phyloP scores from a whole-genome alignment of 2,329 filamentous ascomycete species.

The Colletotrichum salicis region DNA sequence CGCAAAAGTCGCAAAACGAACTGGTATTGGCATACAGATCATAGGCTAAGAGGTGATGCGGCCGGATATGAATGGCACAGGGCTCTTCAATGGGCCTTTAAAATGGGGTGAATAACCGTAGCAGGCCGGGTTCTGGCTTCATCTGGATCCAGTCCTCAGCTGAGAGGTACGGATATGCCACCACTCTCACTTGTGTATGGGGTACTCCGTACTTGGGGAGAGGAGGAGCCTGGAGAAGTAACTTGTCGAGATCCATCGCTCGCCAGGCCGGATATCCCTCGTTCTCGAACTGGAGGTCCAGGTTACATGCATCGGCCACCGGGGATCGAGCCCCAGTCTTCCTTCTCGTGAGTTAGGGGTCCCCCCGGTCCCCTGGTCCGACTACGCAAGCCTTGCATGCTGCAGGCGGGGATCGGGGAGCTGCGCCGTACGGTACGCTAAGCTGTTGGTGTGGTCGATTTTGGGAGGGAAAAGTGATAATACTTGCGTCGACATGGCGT shows the following conservation, averaged over 20 bases:
- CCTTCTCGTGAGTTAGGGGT: not conserved
- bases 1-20: not conserved
- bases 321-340: not conserved
- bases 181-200: not conserved
- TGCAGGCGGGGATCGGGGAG: constrained; percentile 18
- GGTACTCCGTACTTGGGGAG: not conserved
- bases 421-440: constrained; percentile 16
- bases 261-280: not conserved
- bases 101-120: not conserved
- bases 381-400: not conserved
- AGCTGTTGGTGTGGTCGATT: not conserved
- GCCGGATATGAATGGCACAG: constrained; percentile 15
- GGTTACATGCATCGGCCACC: constrained; percentile 4
- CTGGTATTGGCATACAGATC: not conserved
- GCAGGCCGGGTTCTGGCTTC: not conserved
- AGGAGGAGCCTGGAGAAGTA: not conserved
- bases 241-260: not conserved
- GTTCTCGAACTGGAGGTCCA: constrained; percentile 14
- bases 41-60: constrained; percentile 1
- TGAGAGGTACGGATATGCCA: not conserved
- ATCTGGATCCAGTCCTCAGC: not conserved
- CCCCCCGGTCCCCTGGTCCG: not conserved
- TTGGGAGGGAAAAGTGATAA: not conserved
- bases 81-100: not conserved
- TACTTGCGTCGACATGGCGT: not conserved